Evolutionary conservation across 768 basidiomycete species (phyloP), one percentile per base, ranked within the genome.

Genomic region (Amanita thiersii): DNA sequence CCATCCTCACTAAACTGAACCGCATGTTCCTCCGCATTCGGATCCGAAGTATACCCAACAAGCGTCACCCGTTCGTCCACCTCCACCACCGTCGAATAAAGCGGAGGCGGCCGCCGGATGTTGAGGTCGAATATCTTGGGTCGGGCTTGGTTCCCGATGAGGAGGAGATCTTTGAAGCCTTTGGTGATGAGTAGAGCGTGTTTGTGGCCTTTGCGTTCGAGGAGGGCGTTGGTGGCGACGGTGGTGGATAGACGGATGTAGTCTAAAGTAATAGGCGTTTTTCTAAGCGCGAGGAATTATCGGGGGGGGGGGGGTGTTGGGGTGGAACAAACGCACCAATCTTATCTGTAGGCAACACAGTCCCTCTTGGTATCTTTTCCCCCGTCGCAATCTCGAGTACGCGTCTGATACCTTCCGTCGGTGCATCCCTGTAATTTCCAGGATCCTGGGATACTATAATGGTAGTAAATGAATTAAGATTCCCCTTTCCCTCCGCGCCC

Each of bases 121-220:
- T 93, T 86, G 18, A 98, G 71, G 59, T 96, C 93, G 52, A 98
- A 98, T 51, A 97, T 96, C 52, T 77, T 79, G 1, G 94, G 94
- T 15, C 94, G 83, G 12, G 90, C 84, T 58, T 97, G 94, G 58
- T 96, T 96, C 6, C 91, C 90, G 45, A 98, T 97, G 23, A 86
- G 71, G 4, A 98, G 73, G 7, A 97, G 78, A 59, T 96, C 93
- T 56, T 79, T 79, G 70, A 93, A 94, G 0, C 91, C 91, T 46
- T 78, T 78, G 1, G 94, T 97, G 53, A 93, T 94, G 10, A 96
- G 65, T 25, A 98, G 68, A 0, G 90, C 93, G 46, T 94, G 90
- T 47, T 80, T 81, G 52, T 90, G 85, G 1, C 94, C 94, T 59
- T 94, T 93, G 35, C 94, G 81, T 54, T 98, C 94, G 4, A 98